Percentiles rank a stretch among this genome's conserved stretches.
Conservation (phyloP, 1,139 yeast species). For the Lipomyces yarrowii region DNA sequence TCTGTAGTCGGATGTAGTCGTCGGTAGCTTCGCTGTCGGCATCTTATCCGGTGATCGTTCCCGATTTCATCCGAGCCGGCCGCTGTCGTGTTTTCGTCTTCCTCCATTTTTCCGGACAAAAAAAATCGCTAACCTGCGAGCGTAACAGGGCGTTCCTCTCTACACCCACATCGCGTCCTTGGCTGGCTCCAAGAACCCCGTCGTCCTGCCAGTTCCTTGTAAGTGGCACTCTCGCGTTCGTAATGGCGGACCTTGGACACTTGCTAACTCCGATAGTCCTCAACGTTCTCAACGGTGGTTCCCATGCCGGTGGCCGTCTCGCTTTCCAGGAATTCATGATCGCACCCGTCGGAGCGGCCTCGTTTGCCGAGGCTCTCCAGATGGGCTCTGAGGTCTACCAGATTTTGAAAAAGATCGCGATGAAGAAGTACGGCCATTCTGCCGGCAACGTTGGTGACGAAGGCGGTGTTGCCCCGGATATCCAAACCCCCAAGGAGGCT, state of each 20-base stretch:
- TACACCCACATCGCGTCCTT: constrained; percentile 81
- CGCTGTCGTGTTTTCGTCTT: constrained; percentile 10
- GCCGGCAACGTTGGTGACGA: constrained; percentile 99
- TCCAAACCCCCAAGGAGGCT: constrained; percentile 91
- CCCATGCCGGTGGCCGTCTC: constrained; percentile 98
- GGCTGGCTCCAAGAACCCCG: constrained; percentile 64
- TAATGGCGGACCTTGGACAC: neutral
- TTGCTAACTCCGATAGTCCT: constrained; percentile 75
- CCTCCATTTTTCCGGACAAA: neutral
- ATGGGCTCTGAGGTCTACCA: constrained; percentile 97
- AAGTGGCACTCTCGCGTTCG: constrained; percentile 2
- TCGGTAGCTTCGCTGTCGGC: neutral
- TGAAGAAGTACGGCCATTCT: constrained; percentile 90
- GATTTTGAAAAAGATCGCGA: constrained; percentile 84
- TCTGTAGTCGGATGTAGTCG: neutral
- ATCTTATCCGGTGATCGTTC: no score
- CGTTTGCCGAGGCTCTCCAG: constrained; percentile 92
- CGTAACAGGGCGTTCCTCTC: constrained; percentile 61
- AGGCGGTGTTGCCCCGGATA: constrained; percentile 99
- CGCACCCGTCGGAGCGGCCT: constrained; percentile 84
- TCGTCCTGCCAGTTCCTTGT: constrained; percentile 38
- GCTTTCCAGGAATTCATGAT: constrained; percentile 99
- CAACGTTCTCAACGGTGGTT: constrained; percentile 97
- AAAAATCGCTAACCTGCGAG: constrained; percentile 1
- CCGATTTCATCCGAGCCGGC: constrained; percentile 13